These are phyloP conservation scores for Capsaspora owczarzaki DNA, from an alignment of 78 protist species.

Conservation along the genomic window DNA sequence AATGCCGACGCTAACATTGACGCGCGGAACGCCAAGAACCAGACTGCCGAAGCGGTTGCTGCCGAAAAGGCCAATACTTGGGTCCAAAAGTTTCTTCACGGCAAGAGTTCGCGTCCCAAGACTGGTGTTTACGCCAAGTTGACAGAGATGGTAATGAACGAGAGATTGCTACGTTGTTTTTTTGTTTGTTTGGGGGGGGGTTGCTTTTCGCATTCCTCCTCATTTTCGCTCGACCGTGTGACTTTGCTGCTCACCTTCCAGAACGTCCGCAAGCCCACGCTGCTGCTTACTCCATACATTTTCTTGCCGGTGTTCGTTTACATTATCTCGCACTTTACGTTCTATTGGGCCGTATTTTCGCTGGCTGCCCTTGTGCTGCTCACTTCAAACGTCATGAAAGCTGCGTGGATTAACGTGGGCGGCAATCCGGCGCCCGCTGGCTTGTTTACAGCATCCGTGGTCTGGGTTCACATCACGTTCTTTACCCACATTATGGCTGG, in stretches of 20 bases:
- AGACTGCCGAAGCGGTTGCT: conserved; percentile 6
- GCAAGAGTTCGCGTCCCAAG: neutral
- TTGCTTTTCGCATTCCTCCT: neutral
- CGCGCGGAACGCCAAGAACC: conserved; percentile 4
- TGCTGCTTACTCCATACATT: neutral
- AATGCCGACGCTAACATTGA: neutral
- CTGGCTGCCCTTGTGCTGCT: neutral
- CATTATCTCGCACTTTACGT: neutral
- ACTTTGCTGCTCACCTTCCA: too few relatives aligned
- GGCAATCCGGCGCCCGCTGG: neutral
- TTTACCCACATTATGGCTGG: neutral
- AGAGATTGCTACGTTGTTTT: neutral
- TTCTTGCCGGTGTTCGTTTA: neutral
- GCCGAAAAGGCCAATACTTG: neutral
- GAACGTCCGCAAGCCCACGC: neutral
- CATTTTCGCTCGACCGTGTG: too few relatives aligned
- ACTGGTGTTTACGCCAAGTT: neutral
- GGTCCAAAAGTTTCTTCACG: neutral
- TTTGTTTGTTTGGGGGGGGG: neutral
- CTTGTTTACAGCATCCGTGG: neutral
- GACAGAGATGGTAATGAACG: neutral
- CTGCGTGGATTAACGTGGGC: neutral
- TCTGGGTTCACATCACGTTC: neutral
- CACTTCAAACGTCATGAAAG: neutral
- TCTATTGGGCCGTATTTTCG: neutral